Base-by-base conservation (phyloP, 2,329 filamentous ascomycete species). In the Colletotrichum abscissum region DNA sequence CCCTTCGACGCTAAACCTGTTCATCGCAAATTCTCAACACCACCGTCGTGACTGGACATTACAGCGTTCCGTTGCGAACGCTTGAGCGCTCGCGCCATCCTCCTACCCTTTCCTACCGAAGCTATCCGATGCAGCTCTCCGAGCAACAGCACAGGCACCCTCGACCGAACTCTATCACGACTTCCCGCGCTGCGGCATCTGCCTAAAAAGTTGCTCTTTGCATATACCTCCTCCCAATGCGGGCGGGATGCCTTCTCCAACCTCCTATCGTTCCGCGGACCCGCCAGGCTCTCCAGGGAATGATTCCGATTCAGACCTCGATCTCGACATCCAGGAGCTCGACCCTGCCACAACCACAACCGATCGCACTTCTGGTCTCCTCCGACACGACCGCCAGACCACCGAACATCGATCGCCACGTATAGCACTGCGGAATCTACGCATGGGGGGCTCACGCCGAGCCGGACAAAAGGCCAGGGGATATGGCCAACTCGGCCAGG, bases 251-350 rank as follows among this genome's bases (percentile, higher is more conserved):
- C 87, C 89, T 88, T 82, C 87, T 79, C 83, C 86, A 85, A 84
- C 84, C 69, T 81, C 85, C 42, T 86, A 87, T 81, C 86, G 85
- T 79, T 83, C 85, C 77, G 85, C 89, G 79, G 88, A 92, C 81
- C 88, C 89, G 79, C 91, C 91, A 83, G 91, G 93, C 83, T 90
- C 89, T 73, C 88, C 88, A 74, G 83, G 86, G 78, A 86, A 91
- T 83, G 93, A 95, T 80, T 94, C 92, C 80, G 93, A 95, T 81
- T 94, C 92, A 63, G 93, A 96, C 81, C 90, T 92, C 77, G 92
- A 94, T 75, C 87, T 97, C 78, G 93, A 95, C 78, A 88, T 95
- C 77, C 89, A 94, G 79, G 94, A 96, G 86, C 91, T 97, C 76
- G 93, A 95, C 80, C 93, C 94, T 68, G 80, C 80, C 70, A 81